Base-by-base conservation (phyloP, 345 rosid genomes). In the Dimocarpus longan region DNA sequence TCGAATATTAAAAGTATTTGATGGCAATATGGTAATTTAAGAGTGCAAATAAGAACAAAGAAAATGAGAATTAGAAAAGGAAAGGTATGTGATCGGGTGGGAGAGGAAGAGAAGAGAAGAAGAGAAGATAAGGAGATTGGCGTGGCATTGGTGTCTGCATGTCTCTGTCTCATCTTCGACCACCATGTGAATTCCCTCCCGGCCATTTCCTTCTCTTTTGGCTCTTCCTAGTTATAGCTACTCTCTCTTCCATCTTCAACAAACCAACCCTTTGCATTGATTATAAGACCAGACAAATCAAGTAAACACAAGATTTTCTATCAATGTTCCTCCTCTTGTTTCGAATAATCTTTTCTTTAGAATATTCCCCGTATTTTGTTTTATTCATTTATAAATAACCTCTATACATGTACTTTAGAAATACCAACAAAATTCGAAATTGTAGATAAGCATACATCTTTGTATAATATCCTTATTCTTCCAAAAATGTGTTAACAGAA, bases 111-210 rank as follows among this genome's bases (percentile, higher is more conserved):
- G 22, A 24, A 37, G 24, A 28, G 1, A 12, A 46, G 19, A 68
- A 32, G 78, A 82, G 75, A 77, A 74, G 86, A 89, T 79, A 79
- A 86, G 88, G 76, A 67, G 78, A 85, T 77, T 82, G 85, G 85
- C 88, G 83, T 85, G 79, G 84, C 86, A 75, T 80, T 39, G 82
- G 85, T 46, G 77, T 83, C 84, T 68, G 2, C 77, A 71, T 40
- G 77, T 85, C 87, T 54, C 46, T 83, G 79, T 86, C 89, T 70
- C 8, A 18, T 63, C 57, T 67, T 11, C 2, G 11, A 40, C 54
- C 65, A 10, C 54, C 82, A 43, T 42, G 66, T 57, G 84, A 65
- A 64, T n/a, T 48, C 54, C 52, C 46, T 56, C 65, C 0, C 71
- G 46, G 66, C 74, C 6, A 80, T 76, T 83, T 81, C 82, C 63